Evolutionary conservation across 2,329 filamentous ascomycete species (phyloP).

Genomic region (Colletotrichum acutatum): DNA sequence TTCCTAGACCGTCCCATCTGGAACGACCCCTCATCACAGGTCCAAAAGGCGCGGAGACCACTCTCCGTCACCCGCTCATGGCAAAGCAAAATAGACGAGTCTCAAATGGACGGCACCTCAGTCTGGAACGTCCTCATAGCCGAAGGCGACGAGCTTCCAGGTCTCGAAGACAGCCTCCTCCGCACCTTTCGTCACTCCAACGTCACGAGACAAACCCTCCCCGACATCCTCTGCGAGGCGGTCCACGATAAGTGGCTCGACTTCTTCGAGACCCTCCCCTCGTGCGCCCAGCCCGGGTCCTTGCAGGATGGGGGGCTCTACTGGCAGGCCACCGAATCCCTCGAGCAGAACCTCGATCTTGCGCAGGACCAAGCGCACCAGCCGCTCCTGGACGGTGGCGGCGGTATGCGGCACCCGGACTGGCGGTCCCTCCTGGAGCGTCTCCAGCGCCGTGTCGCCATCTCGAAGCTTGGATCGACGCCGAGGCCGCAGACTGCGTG

Average conservation of each 20-base stretch:
- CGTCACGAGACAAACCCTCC: conserved; percentile 25
- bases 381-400: neutral
- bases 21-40: conserved; percentile 32
- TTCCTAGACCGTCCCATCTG: conserved; percentile 45
- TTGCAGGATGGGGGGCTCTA: conserved; percentile 38
- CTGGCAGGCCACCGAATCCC: conserved; percentile 44
- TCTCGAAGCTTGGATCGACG: conserved; percentile 16
- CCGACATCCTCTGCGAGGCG: conserved; percentile 36
- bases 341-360: conserved; percentile 49
- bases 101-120: conserved; percentile 31
- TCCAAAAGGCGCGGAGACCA: conserved; percentile 37
- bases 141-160: conserved; percentile 28
- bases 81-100: conserved; percentile 33
- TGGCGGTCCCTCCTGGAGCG: conserved; percentile 48
- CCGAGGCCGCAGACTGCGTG: conserved; percentile 36
- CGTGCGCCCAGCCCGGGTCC: neutral
- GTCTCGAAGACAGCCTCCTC: conserved; percentile 30
- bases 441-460: conserved; percentile 40
- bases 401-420: conserved; percentile 29
- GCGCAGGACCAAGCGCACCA: conserved; percentile 10
- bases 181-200: conserved; percentile 15
- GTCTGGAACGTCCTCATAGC: conserved; percentile 33
- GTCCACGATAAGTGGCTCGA: conserved; percentile 48
- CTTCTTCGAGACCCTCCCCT: conserved; percentile 42
- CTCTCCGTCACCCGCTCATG: conserved; percentile 25